Evolutionary conservation across 768 basidiomycete species (phyloP), one percentile per base, ranked within the genome.

Genomic region (Pulveroboletus sp.): DNA sequence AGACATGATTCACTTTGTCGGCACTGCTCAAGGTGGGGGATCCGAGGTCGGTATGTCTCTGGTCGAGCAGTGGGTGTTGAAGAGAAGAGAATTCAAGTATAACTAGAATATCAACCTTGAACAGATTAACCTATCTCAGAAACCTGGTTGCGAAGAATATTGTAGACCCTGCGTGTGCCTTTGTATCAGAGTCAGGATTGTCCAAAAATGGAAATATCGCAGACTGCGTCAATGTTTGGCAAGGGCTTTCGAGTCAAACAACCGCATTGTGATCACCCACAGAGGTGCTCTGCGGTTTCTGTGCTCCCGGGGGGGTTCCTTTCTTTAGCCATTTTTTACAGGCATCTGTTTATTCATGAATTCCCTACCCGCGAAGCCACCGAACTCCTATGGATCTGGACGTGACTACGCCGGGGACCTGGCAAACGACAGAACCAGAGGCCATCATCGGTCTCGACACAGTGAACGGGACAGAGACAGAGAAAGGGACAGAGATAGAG

Each of bases 241-340:
- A 59, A 57, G 42, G 17, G 49, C 63, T 46, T 67, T 57, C 40
- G 52, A 56, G 54, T 48, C 56, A 65, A 63, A 67, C 63, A 66
- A 62, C 46, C 55, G 43, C 32, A 32, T 32, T 21, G n/a, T 35
- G 8, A 14, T 10, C 38, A 32, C 33, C 32, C 21, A 21, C 21
- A 21, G 21, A 4, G 21, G 21, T 4, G 4, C 4, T 4, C 21
- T 21, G 21, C 21, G 21, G 21, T 21, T 21, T 21, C 21, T 21
- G 5, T 6, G 5, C 1, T 24, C 27, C 8, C 35, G 21, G 21
- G 21, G 21, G 21, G 11, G 6, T 35, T 15, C 13, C 35, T 30
- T 26, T 56, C 36, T 13, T 13, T 42, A 7, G 1, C 13, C 27
- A 4, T 26, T 15, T 17, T 30, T n/a, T 15, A 21, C 8, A 14